Percentiles rank a stretch among this genome's conserved stretches.
Conservation (phyloP, 306 rosid species). For the Hylodesmum podocarpum region DNA sequence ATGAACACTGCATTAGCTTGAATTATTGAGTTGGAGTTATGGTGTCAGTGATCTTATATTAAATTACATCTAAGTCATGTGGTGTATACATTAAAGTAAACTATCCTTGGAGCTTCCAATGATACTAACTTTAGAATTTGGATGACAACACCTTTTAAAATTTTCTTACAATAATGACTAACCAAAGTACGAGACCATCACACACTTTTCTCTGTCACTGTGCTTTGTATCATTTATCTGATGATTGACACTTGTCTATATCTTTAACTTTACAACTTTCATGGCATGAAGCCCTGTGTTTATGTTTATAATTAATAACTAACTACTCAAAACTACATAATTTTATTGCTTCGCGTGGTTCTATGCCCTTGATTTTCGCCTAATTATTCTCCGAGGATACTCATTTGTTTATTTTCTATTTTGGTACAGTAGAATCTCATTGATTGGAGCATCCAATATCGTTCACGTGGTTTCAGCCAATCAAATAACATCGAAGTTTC, state of each 20-base stretch:
- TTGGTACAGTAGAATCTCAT: neutral
- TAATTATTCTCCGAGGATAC: constrained; percentile 8
- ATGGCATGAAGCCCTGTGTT: neutral
- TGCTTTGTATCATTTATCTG: constrained; percentile 27
- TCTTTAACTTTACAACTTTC: neutral
- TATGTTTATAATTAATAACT: no score
- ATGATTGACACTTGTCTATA: constrained; percentile 48
- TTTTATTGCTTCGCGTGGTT: neutral
- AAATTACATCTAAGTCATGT: neutral
- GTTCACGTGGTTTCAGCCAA: constrained; percentile 42
- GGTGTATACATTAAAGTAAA: neutral
- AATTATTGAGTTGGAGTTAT: neutral
- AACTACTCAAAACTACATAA: no score
- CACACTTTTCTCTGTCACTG: neutral
- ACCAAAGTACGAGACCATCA: neutral
- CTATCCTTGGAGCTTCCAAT: neutral
- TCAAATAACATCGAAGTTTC: neutral
- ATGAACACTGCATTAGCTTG: neutral
- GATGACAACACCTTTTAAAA: neutral
- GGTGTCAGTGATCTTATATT: neutral
- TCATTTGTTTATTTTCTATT: neutral
- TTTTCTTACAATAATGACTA: neutral
- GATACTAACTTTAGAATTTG: neutral
- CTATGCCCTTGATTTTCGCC: constrained; percentile 28
- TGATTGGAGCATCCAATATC: neutral